These are phyloP conservation scores for Talaromyces funiculosus DNA, from an alignment of 2,329 filamentous ascomycete species.

Conservation along the genomic window DNA sequence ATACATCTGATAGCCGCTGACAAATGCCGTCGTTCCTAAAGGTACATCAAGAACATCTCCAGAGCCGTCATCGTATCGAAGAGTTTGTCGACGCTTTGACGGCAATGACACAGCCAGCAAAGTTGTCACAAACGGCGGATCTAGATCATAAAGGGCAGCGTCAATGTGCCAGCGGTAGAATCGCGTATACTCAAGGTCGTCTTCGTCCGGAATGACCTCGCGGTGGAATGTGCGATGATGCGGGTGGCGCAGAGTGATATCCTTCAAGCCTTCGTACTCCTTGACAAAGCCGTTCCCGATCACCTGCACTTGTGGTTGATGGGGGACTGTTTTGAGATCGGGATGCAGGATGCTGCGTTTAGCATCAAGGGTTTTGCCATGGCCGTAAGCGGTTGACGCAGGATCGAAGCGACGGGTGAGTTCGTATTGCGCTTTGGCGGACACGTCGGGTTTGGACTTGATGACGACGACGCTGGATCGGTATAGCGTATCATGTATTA, in stretches of 20 bases:
- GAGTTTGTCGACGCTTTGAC: slow-evolving; percentile 57
- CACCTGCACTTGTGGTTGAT: slow-evolving; percentile 74
- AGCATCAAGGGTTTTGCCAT: slow-evolving; percentile 67
- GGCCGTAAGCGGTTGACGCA: slow-evolving; percentile 59
- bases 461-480: slow-evolving; percentile 64
- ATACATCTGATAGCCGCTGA: slow-evolving; percentile 65
- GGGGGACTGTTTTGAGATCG: slow-evolving; percentile 72
- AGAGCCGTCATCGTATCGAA: slow-evolving; percentile 68
- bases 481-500: slow-evolving; percentile 62
- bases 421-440: slow-evolving; percentile 66
- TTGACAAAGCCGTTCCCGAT: slow-evolving; percentile 69
- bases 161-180: slow-evolving; percentile 80
- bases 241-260: slow-evolving; percentile 66
- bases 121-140: slow-evolving; percentile 68
- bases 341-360: slow-evolving; percentile 65
- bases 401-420: slow-evolving; percentile 71
- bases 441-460: slow-evolving; percentile 59
- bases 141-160: slow-evolving; percentile 67
- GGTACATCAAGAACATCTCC: slow-evolving; percentile 62
- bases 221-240: slow-evolving; percentile 74
- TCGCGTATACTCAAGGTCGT: slow-evolving; percentile 53
- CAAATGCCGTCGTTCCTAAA: slow-evolving; percentile 71
- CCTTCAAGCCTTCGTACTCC: slow-evolving; percentile 63
- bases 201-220: slow-evolving; percentile 55
- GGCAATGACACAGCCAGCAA: slow-evolving; percentile 70